Conservation (phyloP, 768 basidiomycete species). For the Trametes cingulata region DNA sequence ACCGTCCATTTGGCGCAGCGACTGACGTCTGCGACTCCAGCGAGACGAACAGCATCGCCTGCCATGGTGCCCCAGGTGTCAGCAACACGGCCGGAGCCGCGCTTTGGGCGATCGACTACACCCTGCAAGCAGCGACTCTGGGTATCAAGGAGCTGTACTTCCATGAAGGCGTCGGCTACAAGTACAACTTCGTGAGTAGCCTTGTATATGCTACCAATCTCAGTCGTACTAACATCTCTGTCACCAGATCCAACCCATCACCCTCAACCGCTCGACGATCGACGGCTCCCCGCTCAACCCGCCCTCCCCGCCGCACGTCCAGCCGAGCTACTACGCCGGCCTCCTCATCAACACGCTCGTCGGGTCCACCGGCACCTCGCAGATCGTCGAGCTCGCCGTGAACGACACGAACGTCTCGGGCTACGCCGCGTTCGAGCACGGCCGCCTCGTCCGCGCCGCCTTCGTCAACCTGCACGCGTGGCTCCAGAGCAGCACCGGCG, state of each 20-base stretch:
- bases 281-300: slow-evolving; percentile 52
- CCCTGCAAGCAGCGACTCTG: slow-evolving; percentile 56
- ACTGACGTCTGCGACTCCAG: slow-evolving; percentile 16
- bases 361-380: slow-evolving; percentile 44
- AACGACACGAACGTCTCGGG: slow-evolving; percentile 51
- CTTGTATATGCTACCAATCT: no score
- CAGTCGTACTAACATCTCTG: background rate
- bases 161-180: slow-evolving; percentile 70
- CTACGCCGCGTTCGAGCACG: slow-evolving; percentile 60
- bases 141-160: slow-evolving; percentile 59
- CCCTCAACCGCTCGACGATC: slow-evolving; percentile 56
- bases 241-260: slow-evolving; percentile 60
- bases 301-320: slow-evolving; percentile 59
- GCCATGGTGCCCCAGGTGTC: slow-evolving; percentile 51
- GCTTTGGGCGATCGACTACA: slow-evolving; percentile 68
- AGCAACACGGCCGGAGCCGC: slow-evolving; percentile 73
- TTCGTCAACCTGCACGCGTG: slow-evolving; percentile 62
- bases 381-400: slow-evolving; percentile 50
- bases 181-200: slow-evolving; percentile 58
- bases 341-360: slow-evolving; percentile 61
- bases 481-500: slow-evolving; percentile 36
- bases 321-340: slow-evolving; percentile 66
- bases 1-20: no score
- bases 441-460: slow-evolving; percentile 45
- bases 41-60: slow-evolving; percentile 39